These are phyloP conservation scores for Metarhizium rileyi DNA, from an alignment of 2,329 filamentous ascomycete genomes.

Conservation along the genomic window DNA sequence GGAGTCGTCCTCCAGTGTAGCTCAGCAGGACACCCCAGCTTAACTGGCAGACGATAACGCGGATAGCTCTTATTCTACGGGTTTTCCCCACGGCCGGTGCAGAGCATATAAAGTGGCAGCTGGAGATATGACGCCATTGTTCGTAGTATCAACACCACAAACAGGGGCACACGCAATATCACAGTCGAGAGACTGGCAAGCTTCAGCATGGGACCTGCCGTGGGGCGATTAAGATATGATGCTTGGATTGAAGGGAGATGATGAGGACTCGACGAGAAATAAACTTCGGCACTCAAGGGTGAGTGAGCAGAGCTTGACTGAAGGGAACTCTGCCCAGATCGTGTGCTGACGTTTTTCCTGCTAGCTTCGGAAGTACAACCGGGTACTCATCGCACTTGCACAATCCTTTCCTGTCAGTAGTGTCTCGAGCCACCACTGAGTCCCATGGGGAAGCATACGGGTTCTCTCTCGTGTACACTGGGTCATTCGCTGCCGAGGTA, in stretches of 20 bases:
- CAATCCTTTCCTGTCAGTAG: constrained; percentile 53
- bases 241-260: constrained; percentile 53
- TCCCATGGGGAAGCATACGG: constrained; percentile 52
- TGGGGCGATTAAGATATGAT: constrained; percentile 54
- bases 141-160: constrained; percentile 51
- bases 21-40: background rate
- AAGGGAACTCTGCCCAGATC: background rate
- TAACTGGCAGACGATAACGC: background rate
- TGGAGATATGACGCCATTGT: constrained; percentile 46
- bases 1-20: background rate
- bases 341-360: background rate
- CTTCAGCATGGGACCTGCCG: constrained; percentile 51
- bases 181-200: constrained; percentile 48
- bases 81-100: background rate
- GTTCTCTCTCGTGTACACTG: constrained; percentile 55
- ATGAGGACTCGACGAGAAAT: constrained; percentile 44
- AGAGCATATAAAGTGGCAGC: background rate
- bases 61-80: background rate
- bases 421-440: constrained; percentile 48
- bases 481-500: constrained; percentile 51
- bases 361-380: constrained; percentile 48
- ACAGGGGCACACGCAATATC: constrained; percentile 42
- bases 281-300: constrained; percentile 47
- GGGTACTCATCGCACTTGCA: constrained; percentile 56
- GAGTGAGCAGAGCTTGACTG: constrained; percentile 11